These are phyloP conservation scores for Backusella tuberculispora DNA, from an alignment of 192 early-diverging fungal genomes.

Conservation along the genomic window DNA sequence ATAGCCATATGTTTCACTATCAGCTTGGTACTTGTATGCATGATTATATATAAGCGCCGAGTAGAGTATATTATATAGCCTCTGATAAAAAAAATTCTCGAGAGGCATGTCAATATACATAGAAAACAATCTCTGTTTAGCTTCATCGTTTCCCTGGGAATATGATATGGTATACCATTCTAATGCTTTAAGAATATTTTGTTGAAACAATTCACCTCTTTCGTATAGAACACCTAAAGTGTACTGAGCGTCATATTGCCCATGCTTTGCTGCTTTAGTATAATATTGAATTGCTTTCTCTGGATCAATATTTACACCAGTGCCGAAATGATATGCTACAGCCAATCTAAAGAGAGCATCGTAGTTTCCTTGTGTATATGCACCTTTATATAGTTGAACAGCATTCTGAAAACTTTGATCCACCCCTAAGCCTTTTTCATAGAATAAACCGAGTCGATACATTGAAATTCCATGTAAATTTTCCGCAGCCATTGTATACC, in stretches of 20 bases:
- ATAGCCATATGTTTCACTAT: not conserved
- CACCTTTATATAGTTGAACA: not conserved
- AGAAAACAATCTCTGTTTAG: not conserved
- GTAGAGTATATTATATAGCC: too few relatives aligned
- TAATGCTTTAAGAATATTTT: not conserved
- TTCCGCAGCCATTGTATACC: not conserved
- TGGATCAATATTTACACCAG: not conserved
- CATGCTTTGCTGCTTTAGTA: not conserved
- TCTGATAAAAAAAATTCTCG: not conserved
- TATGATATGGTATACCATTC: not conserved
- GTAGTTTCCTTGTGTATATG: not conserved
- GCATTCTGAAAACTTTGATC: not conserved
- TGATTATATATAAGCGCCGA: not conserved
- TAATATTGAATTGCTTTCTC: not conserved
- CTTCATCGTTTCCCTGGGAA: not conserved
- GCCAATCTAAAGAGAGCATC: not conserved
- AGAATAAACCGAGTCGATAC: constrained; percentile 3
- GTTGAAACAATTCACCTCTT: not conserved
- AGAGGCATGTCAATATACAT: not conserved
- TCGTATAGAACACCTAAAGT: not conserved
- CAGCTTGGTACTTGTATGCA: not conserved
- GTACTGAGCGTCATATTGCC: not conserved
- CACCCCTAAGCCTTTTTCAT: not conserved
- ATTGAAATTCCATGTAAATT: not conserved
- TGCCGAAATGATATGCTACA: not conserved